These are phyloP conservation scores for Fusarium sp. DNA, from an alignment of 2,329 filamentous ascomycete genomes.

Conservation along the genomic window DNA sequence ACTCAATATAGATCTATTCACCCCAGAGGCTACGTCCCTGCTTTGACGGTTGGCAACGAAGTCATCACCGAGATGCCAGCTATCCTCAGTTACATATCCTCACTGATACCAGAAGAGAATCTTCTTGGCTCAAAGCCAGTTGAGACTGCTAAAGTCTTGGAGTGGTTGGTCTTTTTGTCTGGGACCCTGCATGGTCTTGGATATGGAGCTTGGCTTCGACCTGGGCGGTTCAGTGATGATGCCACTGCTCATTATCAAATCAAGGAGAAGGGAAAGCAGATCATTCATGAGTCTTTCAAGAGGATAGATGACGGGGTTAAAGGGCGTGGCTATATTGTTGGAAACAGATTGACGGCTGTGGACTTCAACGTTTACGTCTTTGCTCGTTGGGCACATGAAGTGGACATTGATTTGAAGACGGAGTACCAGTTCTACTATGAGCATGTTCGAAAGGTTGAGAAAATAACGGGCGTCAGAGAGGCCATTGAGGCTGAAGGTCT, in stretches of 20 bases:
- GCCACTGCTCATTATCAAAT: conserved; percentile 1
- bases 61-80: conserved; percentile 53
- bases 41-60: conserved; percentile 47
- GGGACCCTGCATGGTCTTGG: conserved; percentile 51
- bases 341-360: conserved; percentile 23
- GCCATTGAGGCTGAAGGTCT: conserved; percentile 5
- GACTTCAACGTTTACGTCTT: conserved; percentile 45
- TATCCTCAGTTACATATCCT: conserved; percentile 51
- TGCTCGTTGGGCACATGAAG: conserved; percentile 32
- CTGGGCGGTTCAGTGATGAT: conserved; percentile 48
- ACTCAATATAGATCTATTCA: conserved; percentile 51
- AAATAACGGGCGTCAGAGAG: conserved; percentile 1
- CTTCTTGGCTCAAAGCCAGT: conserved; percentile 43
- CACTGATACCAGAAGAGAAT: conserved; percentile 31
- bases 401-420: conserved; percentile 19
- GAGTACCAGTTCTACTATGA: conserved; percentile 12
- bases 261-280: conserved; percentile 1
- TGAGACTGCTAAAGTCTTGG: conserved; percentile 44
- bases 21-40: conserved; percentile 51
- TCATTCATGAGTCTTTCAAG: conserved; percentile 1
- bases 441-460: conserved; percentile 9
- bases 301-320: conserved; percentile 16
- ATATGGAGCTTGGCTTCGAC: conserved; percentile 46
- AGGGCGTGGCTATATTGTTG: conserved; percentile 5
- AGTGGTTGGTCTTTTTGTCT: conserved; percentile 54